Conservation (phyloP, 169 alveolate genomes). For the Plasmodium fragile region DNA sequence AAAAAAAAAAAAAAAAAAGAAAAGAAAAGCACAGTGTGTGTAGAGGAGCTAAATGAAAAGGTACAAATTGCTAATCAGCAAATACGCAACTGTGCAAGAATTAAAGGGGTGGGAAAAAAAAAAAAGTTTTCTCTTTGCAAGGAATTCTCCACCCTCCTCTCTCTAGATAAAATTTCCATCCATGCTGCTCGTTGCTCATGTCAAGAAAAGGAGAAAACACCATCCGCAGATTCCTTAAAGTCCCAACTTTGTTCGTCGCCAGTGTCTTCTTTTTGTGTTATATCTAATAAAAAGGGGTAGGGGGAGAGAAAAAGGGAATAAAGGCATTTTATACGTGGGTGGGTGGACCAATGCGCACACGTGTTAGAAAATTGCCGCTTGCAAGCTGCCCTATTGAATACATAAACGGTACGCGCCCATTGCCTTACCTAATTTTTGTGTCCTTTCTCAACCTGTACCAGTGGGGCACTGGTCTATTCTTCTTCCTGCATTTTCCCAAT, state of each 20-base stretch:
- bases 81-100: background rate
- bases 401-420: background rate
- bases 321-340: background rate
- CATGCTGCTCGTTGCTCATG: background rate
- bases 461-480: conserved; percentile 96
- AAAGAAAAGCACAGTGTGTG: background rate
- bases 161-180: conserved; percentile 4
- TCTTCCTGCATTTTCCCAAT: conserved; percentile 95
- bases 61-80: background rate
- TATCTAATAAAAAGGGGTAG: conserved; percentile 85
- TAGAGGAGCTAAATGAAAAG: background rate
- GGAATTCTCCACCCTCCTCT: background rate
- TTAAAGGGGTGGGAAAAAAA: background rate
- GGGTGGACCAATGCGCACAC: background rate
- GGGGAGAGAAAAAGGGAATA: background rate
- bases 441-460: conserved; percentile 96
- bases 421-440: conserved; percentile 92
- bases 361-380: background rate
- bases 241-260: conserved; percentile 97
- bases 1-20: no score
- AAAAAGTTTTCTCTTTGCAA: background rate
- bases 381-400: background rate
- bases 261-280: conserved; percentile 96
- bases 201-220: background rate
- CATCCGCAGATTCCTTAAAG: conserved; percentile 80